Evolutionary conservation across 306 rosid genomes (phyloP), one percentile per base, ranked within the genome.

Genomic region (Dryas drummondii): DNA sequence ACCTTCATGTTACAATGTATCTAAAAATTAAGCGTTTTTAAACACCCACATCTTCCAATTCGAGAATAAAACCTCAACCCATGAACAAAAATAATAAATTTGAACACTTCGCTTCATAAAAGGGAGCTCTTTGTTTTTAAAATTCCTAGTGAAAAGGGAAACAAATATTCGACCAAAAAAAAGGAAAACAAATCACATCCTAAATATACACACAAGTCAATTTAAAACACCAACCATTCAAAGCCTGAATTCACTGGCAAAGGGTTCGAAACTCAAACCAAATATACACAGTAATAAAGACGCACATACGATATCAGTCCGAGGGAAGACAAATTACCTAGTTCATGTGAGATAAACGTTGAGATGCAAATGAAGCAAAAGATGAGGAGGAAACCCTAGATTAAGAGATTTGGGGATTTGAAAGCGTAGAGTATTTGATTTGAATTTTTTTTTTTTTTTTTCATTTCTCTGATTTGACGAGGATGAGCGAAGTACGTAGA

Each of bases 291-390:
- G 2, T 12, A 12, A n/a, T 13, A 44, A 8, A 65, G 17, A 22
- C 40, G 9, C 44, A 61, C 11, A 61, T 32, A 61, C 8, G 46
- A 62, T 14, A 32, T 26, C 2, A 37, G 4, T 4, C 7, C 1
- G 40, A 17, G 41, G 22, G 54, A 71, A n/a, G 37, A 62, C 10
- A 12, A 32, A 2, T 26, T 42, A 70, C 76, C 76, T 53, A 70
- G 50, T 3, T 45, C 37, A 40, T 61, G 45, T 46, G 9, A 7
- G 11, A n/a, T n/a, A 40, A 19, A 48, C 15, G 45, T 11, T 19
- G 69, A 68, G 68, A 76, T 57, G 80, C 46, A n/a, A 41, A 19
- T 5, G 26, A 68, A 37, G 51, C 68, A 70, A 66, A 44, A 12
- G 71, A 42, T 37, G 59, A 14, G 63, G 19, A 70, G 62, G 6